Conservation (phyloP, 192 early-diverging fungal species). For the Thamnidium elegans region DNA sequence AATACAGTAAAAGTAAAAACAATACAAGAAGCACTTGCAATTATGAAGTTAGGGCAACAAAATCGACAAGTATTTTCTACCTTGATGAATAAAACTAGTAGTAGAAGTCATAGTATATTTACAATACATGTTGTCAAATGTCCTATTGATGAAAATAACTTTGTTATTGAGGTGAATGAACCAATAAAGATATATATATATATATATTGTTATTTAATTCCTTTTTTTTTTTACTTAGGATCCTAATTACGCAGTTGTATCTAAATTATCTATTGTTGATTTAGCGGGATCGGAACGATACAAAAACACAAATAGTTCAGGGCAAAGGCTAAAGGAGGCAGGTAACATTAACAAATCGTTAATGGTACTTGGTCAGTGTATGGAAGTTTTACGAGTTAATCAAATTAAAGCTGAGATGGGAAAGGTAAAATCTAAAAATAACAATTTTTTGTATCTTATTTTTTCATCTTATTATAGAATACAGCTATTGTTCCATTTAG, state of each 20-base stretch:
- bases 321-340: conserved; percentile 60
- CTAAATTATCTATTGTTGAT: conserved; percentile 63
- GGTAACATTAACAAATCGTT: conserved; percentile 68
- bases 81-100: conserved; percentile 52
- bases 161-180: conserved; percentile 34
- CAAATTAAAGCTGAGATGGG: conserved; percentile 28
- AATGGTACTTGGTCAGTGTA: conserved; percentile 72
- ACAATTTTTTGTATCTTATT: neutral
- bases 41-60: conserved; percentile 55
- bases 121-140: conserved; percentile 62
- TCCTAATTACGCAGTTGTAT: conserved; percentile 39
- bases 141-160: conserved; percentile 41
- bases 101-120: conserved; percentile 64
- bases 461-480: conserved; percentile 16
- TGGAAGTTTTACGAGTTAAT: conserved; percentile 61
- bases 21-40: conserved; percentile 52
- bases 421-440: conserved; percentile 33
- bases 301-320: conserved; percentile 46
- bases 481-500: conserved; percentile 56
- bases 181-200: neutral
- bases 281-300: conserved; percentile 69
- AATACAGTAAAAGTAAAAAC: conserved; percentile 56
- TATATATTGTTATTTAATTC: neutral
- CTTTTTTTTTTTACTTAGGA: conserved; percentile 13
- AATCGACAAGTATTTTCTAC: conserved; percentile 59